phyloP scores from a whole-genome alignment of 2,329 filamentous ascomycete genomes.

The Neofusicoccum parvum region DNA sequence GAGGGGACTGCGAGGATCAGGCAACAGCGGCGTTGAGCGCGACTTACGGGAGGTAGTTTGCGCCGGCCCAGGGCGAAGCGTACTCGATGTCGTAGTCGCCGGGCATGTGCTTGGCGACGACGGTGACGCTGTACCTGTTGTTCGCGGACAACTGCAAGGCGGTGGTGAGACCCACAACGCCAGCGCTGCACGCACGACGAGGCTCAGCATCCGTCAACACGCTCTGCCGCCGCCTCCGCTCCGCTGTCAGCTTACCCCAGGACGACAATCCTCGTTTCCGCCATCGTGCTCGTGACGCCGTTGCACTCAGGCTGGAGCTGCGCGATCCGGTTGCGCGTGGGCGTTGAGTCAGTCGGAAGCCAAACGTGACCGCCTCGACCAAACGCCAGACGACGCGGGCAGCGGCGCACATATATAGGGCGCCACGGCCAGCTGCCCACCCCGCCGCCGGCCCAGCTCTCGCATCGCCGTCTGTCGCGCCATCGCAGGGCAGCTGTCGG shows the following conservation, averaged over 20 bases:
- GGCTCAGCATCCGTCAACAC: slow-evolving; percentile 12
- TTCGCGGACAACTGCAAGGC: slow-evolving; percentile 63
- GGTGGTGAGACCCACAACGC: slow-evolving; percentile 67
- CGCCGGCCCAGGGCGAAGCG: slow-evolving; percentile 85
- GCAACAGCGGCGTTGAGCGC: neutral
- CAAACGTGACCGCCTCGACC: slow-evolving; percentile 1
- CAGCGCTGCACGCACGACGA: slow-evolving; percentile 51
- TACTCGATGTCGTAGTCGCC: slow-evolving; percentile 93
- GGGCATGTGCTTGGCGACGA: slow-evolving; percentile 87
- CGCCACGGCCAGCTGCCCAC: neutral
- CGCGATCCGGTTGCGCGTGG: slow-evolving; percentile 3
- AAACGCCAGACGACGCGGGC: neutral
- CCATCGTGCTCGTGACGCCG: neutral
- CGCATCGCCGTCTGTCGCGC: neutral
- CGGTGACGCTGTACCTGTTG: slow-evolving; percentile 61
- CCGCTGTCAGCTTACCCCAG: slow-evolving; percentile 45
- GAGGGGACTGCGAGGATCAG: neutral
- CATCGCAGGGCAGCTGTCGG: neutral
- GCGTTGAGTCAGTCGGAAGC: slow-evolving; percentile 6
- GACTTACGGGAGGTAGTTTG: slow-evolving; percentile 66
- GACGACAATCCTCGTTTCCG: slow-evolving; percentile 45
- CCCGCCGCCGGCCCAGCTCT: neutral
- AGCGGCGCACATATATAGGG: neutral
- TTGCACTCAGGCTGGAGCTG: neutral
- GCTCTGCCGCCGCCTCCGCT: neutral